A percentile compares a stretch with the other conserved stretches of the same genome.
phyloP scores from a whole-genome alignment of 2,329 filamentous ascomycete genomes.

The Aspergillus calidoustus region DNA sequence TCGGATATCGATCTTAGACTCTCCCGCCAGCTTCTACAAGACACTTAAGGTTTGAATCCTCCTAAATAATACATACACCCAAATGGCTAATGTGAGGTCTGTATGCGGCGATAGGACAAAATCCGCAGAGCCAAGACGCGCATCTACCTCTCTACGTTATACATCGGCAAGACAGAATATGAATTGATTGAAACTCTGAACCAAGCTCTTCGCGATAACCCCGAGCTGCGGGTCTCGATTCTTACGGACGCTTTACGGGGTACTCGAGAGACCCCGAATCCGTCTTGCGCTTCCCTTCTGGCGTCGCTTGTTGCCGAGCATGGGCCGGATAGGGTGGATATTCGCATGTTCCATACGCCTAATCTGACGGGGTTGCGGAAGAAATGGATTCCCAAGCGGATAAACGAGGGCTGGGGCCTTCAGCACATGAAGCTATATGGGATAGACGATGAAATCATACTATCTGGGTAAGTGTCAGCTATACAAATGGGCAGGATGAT shows the following conservation, averaged over 20 bases:
- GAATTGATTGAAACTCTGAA: conserved; percentile 83
- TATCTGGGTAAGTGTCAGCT: conserved; percentile 70
- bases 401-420: conserved; percentile 97
- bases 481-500: background rate
- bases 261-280: conserved; percentile 83
- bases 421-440: conserved; percentile 99
- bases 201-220: conserved; percentile 73
- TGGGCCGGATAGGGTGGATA: conserved; percentile 80
- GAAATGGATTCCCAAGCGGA: conserved; percentile 79
- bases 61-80: background rate
- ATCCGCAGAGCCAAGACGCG: conserved; percentile 77
- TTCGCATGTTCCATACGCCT: conserved; percentile 97
- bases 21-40: conserved; percentile 87
- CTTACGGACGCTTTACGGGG: conserved; percentile 90
- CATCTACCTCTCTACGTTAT: conserved; percentile 93
- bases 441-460: conserved; percentile 90
- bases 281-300: conserved; percentile 87
- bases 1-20: conserved; percentile 76
- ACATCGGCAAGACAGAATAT: conserved; percentile 91
- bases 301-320: conserved; percentile 84
- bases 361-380: conserved; percentile 89
- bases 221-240: conserved; percentile 80
- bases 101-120: conserved; percentile 62
- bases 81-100: conserved; percentile 8
- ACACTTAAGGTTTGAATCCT: conserved; percentile 72